Evolutionary conservation across 1,284 basidiomycete species (phyloP), one percentile per base, ranked within the genome.

Genomic region (Trichosporon sp.): DNA sequence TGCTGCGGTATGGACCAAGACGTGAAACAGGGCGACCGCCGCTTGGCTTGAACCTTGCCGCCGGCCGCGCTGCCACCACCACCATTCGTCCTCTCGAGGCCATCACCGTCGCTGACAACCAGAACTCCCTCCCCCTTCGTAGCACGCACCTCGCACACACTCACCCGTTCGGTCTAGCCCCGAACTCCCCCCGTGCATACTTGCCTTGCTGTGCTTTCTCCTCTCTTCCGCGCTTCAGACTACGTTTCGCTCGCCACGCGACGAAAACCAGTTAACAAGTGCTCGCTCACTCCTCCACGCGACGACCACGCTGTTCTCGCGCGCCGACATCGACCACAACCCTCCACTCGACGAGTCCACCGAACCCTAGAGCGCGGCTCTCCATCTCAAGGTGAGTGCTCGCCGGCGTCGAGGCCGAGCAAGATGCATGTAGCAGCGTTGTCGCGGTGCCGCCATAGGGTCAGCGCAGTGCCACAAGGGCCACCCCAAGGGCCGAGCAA

Each of bases 221-320:
- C 27, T n/a, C 29, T 31, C 27, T 18, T 29, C 5, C 18, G 29
- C 56, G 18, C 56, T 18, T n/a, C 29, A 21, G 8, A 15, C 29
- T 3, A n/a, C 27, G 11, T 42, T 13, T 31, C 29, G 56, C 56
- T 32, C 56, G 18, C 56, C 56, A 60, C 56, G 56, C 56, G 56
- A 60, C 56, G 56, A 60, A 60, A 25, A 32, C 32, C 56, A 8
- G 31, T n/a, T 51, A 21, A n/a, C 56, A 23, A 60, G 27, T 32
- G 44, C 29, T 13, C 29, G 23, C 56, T 31, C 56, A 60, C 56
- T 60, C 56, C 56, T 60, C 71, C 71, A 72, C 71, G 71, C 71
- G 71, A 70, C 68, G 71, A 42, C 71, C 71, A 72, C 71, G 69
- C 71, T 64, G 32, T 47, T 66, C 42, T 65, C 71, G 70, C 68